A percentile compares a stretch with the other conserved stretches of the same genome.
phyloP scores from a whole-genome alignment of 768 basidiomycete species.

The Serendipita sp. region DNA sequence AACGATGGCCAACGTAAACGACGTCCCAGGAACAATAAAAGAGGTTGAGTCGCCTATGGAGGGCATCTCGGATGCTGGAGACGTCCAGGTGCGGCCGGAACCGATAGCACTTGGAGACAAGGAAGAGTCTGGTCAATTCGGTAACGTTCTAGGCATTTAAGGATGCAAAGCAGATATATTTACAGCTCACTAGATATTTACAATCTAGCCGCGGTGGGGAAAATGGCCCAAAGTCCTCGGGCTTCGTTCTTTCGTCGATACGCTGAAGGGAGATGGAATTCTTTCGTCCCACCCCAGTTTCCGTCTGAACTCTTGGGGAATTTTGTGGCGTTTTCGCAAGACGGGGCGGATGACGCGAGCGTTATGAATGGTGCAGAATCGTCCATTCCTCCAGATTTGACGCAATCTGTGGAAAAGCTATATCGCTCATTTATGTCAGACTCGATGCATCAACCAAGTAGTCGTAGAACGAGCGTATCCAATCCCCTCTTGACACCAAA shows the following conservation, averaged over 20 bases:
- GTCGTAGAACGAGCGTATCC: neutral
- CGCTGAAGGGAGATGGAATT: slow-evolving; percentile 2
- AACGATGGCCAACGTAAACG: neutral
- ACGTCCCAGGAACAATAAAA: neutral
- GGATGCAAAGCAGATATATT: neutral
- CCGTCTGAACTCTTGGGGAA: neutral
- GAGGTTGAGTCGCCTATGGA: neutral
- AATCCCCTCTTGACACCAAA: neutral
- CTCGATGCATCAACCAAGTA: neutral
- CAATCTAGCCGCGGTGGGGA: neutral
- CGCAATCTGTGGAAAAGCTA: neutral
- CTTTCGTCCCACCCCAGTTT: neutral
- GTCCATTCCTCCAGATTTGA: neutral
- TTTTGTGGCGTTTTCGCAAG: neutral
- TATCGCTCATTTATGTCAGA: neutral
- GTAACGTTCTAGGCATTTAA: neutral
- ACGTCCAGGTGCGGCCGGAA: neutral
- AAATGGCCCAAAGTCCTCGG: neutral
- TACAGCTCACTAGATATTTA: neutral
- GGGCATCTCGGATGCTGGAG: neutral
- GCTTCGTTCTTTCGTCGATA: neutral
- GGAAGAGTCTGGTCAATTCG: neutral
- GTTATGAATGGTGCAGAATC: neutral
- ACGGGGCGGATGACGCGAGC: no score
- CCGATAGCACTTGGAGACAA: neutral